phyloP scores from a whole-genome alignment of 305 asterid species.

The Fraxinus greggii region DNA sequence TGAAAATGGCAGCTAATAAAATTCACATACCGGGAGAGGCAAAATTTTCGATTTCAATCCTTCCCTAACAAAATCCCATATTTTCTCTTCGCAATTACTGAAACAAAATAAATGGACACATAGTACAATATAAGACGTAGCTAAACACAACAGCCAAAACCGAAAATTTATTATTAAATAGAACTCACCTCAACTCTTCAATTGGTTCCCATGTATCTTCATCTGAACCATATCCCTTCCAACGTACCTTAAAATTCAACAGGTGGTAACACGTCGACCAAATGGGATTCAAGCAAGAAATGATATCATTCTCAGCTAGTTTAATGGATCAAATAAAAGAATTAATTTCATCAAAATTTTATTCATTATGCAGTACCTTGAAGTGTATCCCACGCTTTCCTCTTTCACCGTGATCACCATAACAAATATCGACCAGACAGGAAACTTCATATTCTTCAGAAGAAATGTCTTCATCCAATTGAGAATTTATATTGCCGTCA shows the following conservation, averaged over 20 bases:
- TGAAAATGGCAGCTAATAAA: not conserved
- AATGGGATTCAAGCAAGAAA: not conserved
- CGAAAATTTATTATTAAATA: not conserved
- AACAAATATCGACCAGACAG: slow-evolving; percentile 50
- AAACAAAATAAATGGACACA: slow-evolving; percentile 7
- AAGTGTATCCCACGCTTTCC: slow-evolving; percentile 54
- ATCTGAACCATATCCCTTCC: slow-evolving; percentile 58
- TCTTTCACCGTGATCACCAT: slow-evolving; percentile 58
- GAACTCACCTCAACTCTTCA: slow-evolving; percentile 45
- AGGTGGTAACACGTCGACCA: slow-evolving; percentile 8
- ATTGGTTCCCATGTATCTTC: slow-evolving; percentile 63
- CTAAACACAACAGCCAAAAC: not conserved
- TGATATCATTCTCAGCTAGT: not conserved
- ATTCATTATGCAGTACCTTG: slow-evolving; percentile 42
- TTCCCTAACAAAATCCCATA: slow-evolving; percentile 39
- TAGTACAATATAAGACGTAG: not conserved
- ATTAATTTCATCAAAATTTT: not conserved
- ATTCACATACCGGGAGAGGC: slow-evolving; percentile 50
- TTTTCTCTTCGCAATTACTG: slow-evolving; percentile 47
- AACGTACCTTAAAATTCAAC: slow-evolving; percentile 42
- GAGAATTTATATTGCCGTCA: slow-evolving; percentile 16
- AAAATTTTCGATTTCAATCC: slow-evolving; percentile 39
- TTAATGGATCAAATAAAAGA: slow-evolving; percentile 1
- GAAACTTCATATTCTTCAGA: slow-evolving; percentile 55
- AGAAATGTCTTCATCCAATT: slow-evolving; percentile 30